Conservation (phyloP, 805 yeast genomes). For the Huiozyma naganishii region DNA sequence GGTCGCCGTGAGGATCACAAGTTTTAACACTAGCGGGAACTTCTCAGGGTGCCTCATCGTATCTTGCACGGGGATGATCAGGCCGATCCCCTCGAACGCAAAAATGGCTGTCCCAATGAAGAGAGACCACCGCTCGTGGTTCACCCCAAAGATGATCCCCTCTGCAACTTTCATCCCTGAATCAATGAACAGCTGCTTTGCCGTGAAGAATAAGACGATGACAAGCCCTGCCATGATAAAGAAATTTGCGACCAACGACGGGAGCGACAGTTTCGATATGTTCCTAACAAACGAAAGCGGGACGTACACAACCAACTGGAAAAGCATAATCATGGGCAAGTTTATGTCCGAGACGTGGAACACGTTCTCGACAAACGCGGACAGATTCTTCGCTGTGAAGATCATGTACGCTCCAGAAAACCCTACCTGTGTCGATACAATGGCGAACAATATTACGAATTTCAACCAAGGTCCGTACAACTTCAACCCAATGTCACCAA, state of each 20-base stretch:
- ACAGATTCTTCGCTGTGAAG: slow-evolving; percentile 62
- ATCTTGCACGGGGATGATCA: slow-evolving; percentile 72
- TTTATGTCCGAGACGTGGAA: slow-evolving; percentile 29
- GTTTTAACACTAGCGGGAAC: slow-evolving; percentile 52
- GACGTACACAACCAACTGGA: slow-evolving; percentile 47
- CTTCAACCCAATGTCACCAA: slow-evolving; percentile 61
- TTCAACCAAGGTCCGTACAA: slow-evolving; percentile 61
- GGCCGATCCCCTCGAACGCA: slow-evolving; percentile 82
- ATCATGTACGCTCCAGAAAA: slow-evolving; percentile 75
- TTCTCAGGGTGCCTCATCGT: slow-evolving; percentile 69
- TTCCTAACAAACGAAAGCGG: slow-evolving; percentile 68
- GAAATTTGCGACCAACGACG: slow-evolving; percentile 61
- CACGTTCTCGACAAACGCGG: slow-evolving; percentile 49
- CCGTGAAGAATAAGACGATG: slow-evolving; percentile 49
- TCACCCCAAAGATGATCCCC: slow-evolving; percentile 41
- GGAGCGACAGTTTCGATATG: slow-evolving; percentile 61
- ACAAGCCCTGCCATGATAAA: slow-evolving; percentile 57
- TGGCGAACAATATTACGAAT: slow-evolving; percentile 48
- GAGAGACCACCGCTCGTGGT: slow-evolving; percentile 49
- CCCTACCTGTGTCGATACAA: slow-evolving; percentile 65
- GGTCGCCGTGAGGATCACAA: slow-evolving; percentile 55
- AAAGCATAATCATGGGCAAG: slow-evolving; percentile 37
- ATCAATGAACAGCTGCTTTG: slow-evolving; percentile 24
- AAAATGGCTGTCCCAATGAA: slow-evolving; percentile 78
- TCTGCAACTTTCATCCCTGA: slow-evolving; percentile 36